Evolutionary conservation across 257 asterid genomes (phyloP), one percentile per base, ranked within the genome.

Genomic region (Misopates orontium): DNA sequence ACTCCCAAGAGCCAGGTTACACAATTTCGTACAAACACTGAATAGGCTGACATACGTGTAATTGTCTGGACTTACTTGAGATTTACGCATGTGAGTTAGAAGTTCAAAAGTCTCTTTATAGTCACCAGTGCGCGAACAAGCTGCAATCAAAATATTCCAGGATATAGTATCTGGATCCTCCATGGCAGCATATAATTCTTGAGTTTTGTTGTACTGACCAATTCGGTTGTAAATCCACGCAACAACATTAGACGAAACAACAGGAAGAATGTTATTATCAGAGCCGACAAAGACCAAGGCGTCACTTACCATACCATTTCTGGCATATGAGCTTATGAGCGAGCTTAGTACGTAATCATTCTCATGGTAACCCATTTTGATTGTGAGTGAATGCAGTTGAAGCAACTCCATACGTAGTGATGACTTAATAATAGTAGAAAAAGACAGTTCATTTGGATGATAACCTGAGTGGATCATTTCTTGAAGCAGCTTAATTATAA

Each of bases 61-160:
- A 60, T 80, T 84, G 66, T 93, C 94, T 0, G 97, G 95, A 62
- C 6, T 52, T 56, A 80, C 62, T 24, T 36, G 61, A 62, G 85
- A 74, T 65, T 65, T 69, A 63, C 69, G 86, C 98, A 93, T 87
- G 58, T 87, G 89, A 45, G 79, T 39, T 17, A 93, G 78, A 60
- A 93, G 94, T 56, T 87, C 92, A 51, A 87, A 86, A 39, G 78
- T 87, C 74, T 85, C 95, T 73, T 28, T 48, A 21, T 83, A 78
- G 72, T 93, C 91, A 49, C 96, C 88, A 62, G 83, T 93, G 16
- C 94, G 74, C 7, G 98, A 87, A 73, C 97, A 93, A 64, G 98
- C 86, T 53, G 95, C 88, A 66, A 93, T 87, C 83, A 90, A 75
- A 57, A 80, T 83, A 48, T 93, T 84, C 98, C 98, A 90, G 51